Percentiles rank a stretch among this genome's conserved stretches.
Conservation (phyloP, 495 filamentous ascomycete species). For the Viridothelium virens region DNA sequence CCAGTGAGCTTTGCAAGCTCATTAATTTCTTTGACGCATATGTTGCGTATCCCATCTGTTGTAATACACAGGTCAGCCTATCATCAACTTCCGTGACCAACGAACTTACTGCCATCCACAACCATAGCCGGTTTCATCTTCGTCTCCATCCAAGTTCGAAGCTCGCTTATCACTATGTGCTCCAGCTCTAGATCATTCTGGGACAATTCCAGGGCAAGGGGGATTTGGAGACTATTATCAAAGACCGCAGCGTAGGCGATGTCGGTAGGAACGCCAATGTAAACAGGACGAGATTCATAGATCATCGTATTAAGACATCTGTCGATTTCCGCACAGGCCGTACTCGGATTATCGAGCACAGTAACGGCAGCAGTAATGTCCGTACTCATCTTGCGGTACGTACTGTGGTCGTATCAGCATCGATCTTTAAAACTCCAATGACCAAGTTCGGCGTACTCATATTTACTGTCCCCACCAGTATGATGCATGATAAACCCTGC, state of each 20-base stretch:
- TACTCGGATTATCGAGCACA: constrained; percentile 31
- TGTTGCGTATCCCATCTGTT: constrained; percentile 24
- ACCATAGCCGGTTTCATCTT: constrained; percentile 33
- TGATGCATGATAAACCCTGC: constrained; percentile 25
- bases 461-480: constrained; percentile 21
- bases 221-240: constrained; percentile 23
- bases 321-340: constrained; percentile 38
- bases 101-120: constrained; percentile 25
- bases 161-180: constrained; percentile 25
- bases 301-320: constrained; percentile 34
- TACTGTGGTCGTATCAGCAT: constrained; percentile 23
- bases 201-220: constrained; percentile 22
- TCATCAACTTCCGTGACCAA: background rate
- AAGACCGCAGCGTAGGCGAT: constrained; percentile 30
- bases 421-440: constrained; percentile 22
- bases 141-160: constrained; percentile 24
- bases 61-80: background rate
- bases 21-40: constrained; percentile 25
- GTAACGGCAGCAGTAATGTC: constrained; percentile 32
- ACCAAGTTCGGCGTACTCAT: constrained; percentile 24
- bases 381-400: constrained; percentile 37
- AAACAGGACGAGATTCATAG: constrained; percentile 19
- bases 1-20: constrained; percentile 31
- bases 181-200: constrained; percentile 19
- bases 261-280: constrained; percentile 32